Conservation (phyloP, 441 rosid species). For the Metrosideros polymorpha region DNA sequence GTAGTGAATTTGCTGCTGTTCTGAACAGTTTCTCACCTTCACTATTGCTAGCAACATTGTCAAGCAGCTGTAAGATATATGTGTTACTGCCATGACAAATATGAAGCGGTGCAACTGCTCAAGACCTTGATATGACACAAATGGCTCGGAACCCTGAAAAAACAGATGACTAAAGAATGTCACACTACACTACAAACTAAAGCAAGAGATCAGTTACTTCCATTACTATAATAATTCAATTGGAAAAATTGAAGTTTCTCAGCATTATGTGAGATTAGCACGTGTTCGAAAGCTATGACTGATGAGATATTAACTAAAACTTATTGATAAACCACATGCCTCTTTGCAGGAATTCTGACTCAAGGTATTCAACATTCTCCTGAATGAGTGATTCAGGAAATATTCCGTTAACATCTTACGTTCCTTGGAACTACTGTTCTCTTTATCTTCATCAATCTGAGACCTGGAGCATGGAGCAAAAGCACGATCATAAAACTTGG, state of each 20-base stretch:
- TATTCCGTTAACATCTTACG: constrained; percentile 39
- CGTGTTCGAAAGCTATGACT: not conserved
- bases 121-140: constrained; percentile 81
- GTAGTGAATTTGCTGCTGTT: not conserved
- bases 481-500: constrained; percentile 58
- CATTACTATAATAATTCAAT: not conserved
- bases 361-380: constrained; percentile 45
- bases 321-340: constrained; percentile 24
- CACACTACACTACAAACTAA: not conserved
- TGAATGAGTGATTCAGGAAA: constrained; percentile 18
- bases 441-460: constrained; percentile 40
- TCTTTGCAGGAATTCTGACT: constrained; percentile 51
- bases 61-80: constrained; percentile 82
- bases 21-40: constrained; percentile 35
- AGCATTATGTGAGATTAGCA: not conserved
- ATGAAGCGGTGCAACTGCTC: constrained; percentile 97
- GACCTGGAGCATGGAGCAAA: constrained; percentile 69
- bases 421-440: constrained; percentile 28
- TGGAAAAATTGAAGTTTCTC: not conserved
- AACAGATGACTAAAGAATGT: not conserved
- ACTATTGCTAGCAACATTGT: constrained; percentile 90
- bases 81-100: constrained; percentile 94
- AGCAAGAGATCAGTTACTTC: not conserved
- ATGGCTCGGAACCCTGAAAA: constrained; percentile 73
- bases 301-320: not conserved